Percentiles rank a stretch among this genome's conserved stretches.
Conservation (phyloP, 2,329 filamentous ascomycete genomes). For the Drechslerella dactyloides region DNA sequence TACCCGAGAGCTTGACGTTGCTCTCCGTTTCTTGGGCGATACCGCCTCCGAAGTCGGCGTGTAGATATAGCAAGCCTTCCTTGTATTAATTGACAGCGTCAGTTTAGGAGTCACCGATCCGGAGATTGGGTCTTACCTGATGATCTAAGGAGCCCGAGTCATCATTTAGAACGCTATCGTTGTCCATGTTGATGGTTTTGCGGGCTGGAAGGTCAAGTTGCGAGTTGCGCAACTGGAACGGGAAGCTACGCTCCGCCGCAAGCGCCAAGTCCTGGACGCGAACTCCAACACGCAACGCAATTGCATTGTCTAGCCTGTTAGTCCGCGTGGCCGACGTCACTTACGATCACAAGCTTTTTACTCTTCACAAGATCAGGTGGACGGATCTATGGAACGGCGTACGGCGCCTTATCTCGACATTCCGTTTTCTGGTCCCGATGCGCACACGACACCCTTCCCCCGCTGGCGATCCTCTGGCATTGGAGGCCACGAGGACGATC, state of each 20-base stretch:
- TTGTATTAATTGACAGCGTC: constrained; percentile 37
- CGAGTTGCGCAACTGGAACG: constrained; percentile 42
- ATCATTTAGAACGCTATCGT: constrained; percentile 42
- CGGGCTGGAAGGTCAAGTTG: constrained; percentile 13
- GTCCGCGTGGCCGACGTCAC: background rate
- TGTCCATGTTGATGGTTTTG: constrained; percentile 27
- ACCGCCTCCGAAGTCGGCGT: constrained; percentile 53
- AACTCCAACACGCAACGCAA: constrained; percentile 46
- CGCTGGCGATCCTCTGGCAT: constrained; percentile 17
- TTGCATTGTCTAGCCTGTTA: background rate
- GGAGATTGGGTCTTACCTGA: constrained; percentile 35
- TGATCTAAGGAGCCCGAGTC: constrained; percentile 44
- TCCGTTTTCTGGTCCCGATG: background rate
- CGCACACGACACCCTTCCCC: constrained; percentile 18
- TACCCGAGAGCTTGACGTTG: constrained; percentile 40
- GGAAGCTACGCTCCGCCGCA: constrained; percentile 30
- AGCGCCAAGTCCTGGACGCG: constrained; percentile 16
- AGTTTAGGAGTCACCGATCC: constrained; percentile 22
- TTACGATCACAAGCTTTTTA: constrained; percentile 29
- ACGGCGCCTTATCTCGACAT: background rate
- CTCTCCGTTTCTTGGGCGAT: constrained; percentile 57
- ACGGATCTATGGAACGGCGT: constrained; percentile 28
- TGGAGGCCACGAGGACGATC: constrained; percentile 33
- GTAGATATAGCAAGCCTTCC: constrained; percentile 58
- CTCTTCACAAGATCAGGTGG: constrained; percentile 14